These are phyloP conservation scores for Arabis hirsuta DNA, from an alignment of 345 rosid species.

Conservation along the genomic window DNA sequence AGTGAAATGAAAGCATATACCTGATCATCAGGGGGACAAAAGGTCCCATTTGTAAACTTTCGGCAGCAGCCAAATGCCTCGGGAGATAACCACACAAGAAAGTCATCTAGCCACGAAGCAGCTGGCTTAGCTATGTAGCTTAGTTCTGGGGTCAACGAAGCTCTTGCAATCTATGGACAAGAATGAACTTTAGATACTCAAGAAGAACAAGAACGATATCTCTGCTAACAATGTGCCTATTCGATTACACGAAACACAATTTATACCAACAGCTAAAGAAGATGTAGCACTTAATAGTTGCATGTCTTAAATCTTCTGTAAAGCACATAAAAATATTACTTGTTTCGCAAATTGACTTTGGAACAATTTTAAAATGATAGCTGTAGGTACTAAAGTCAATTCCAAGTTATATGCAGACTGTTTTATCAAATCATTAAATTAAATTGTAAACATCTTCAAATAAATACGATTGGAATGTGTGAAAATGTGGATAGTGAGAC, in stretches of 20 bases:
- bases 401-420: slow-evolving; percentile 3
- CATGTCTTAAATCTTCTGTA: neutral
- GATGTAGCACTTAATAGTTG: neutral
- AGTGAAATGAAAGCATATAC: slow-evolving; percentile 37
- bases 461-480: neutral
- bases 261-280: slow-evolving; percentile 11
- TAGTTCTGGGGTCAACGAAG: slow-evolving; percentile 76
- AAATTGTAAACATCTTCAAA: neutral
- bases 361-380: neutral
- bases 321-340: neutral
- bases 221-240: neutral
- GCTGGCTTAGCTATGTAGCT: slow-evolving; percentile 98
- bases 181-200: slow-evolving; percentile 13
- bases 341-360: neutral
- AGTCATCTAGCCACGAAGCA: slow-evolving; percentile 99
- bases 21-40: slow-evolving; percentile 98
- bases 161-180: slow-evolving; percentile 70
- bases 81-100: slow-evolving; percentile 97
- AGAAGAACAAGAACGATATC: neutral
- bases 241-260: slow-evolving; percentile 1
- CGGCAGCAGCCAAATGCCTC: slow-evolving; percentile 99
- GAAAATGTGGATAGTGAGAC: neutral
- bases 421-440: neutral
- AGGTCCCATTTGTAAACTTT: slow-evolving; percentile 86
- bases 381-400: neutral